Percentiles rank a stretch among this genome's conserved stretches.
These are phyloP conservation scores for Effrenium voratum DNA, from an alignment of 73 alveolate genomes.

Conservation along the genomic window DNA sequence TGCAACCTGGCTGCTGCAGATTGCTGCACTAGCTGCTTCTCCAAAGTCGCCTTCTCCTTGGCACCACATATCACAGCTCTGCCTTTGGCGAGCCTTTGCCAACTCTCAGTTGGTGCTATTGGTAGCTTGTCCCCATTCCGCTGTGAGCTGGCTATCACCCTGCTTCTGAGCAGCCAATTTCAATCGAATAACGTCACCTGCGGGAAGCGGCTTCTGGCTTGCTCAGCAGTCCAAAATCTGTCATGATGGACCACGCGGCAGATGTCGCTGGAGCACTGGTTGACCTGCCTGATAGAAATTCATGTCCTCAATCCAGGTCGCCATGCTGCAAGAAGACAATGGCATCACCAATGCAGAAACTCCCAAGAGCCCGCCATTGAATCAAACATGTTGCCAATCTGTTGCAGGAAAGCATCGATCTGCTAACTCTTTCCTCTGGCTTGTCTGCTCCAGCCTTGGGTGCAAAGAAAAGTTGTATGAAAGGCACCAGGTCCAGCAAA, in stretches of 20 bases:
- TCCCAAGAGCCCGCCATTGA: too few species aligned
- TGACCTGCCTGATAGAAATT: slow-evolving; percentile 35
- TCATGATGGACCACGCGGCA: too few species aligned
- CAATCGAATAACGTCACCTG: slow-evolving; percentile 59
- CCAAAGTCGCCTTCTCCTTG: slow-evolving; percentile 61
- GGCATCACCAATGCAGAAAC: too few species aligned
- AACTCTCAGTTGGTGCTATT: neutral
- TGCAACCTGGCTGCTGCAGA: neutral
- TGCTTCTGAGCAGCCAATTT: slow-evolving; percentile 44
- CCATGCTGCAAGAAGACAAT: too few species aligned
- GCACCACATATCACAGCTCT: neutral
- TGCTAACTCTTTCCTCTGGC: slow-evolving; percentile 41
- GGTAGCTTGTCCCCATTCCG: neutral
- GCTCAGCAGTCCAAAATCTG: too few species aligned
- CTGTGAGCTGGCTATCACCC: neutral
- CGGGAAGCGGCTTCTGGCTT: too few species aligned
- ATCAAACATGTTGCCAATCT: too few species aligned
- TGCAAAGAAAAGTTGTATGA: too few species aligned
- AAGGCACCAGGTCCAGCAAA: too few species aligned
- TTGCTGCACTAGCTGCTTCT: slow-evolving; percentile 44
- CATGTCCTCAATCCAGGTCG: slow-evolving; percentile 4
- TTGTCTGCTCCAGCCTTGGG: slow-evolving; percentile 26
- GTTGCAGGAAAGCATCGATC: slow-evolving; percentile 34
- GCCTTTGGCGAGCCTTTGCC: neutral
- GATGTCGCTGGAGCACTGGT: neutral